Evolutionary conservation across 2,329 filamentous ascomycete species (phyloP).

Genomic region (Aspergillus chevalieri): DNA sequence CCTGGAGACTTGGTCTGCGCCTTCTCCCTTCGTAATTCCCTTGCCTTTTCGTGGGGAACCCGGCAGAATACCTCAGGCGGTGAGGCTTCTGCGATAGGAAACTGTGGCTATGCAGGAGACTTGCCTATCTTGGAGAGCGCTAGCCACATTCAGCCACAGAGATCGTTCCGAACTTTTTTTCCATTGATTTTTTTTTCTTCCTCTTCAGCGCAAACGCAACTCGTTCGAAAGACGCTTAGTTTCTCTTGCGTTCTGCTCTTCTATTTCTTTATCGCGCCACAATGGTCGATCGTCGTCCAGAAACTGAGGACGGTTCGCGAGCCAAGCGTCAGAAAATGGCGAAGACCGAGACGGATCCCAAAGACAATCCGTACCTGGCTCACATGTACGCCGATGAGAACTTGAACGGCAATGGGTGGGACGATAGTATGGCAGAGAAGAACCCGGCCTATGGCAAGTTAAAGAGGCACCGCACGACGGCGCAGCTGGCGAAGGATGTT

Average conservation of each 20-base stretch:
- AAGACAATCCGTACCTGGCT: conserved; percentile 79
- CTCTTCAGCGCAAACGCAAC: conserved; percentile 2
- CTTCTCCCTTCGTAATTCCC: conserved; percentile 6
- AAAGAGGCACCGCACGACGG: conserved; percentile 73
- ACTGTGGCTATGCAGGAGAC: conserved; percentile 21
- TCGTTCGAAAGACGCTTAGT: background rate
- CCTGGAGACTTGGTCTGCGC: conserved; percentile 7
- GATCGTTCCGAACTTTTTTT: background rate
- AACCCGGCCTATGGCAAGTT: conserved; percentile 58
- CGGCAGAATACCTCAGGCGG: conserved; percentile 6
- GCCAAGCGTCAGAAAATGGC: conserved; percentile 52
- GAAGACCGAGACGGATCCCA: conserved; percentile 45
- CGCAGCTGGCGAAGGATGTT: conserved; percentile 62
- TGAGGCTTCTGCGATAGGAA: conserved; percentile 10
- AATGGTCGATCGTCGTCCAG: conserved; percentile 55
- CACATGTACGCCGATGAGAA: conserved; percentile 66
- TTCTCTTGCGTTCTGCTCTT: conserved; percentile 9
- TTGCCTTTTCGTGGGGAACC: conserved; percentile 26
- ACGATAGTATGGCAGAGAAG: conserved; percentile 14
- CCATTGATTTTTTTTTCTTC: conserved; percentile 2
- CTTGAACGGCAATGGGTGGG: conserved; percentile 22
- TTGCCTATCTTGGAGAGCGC: conserved; percentile 23
- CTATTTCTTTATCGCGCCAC: conserved; percentile 10
- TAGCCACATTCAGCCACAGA: background rate
- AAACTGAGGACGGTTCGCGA: conserved; percentile 44